Percentiles rank a stretch among this genome's conserved stretches.
These are phyloP conservation scores for Epichloe gansuensis DNA, from an alignment of 2,329 filamentous ascomycete species.

Conservation along the genomic window DNA sequence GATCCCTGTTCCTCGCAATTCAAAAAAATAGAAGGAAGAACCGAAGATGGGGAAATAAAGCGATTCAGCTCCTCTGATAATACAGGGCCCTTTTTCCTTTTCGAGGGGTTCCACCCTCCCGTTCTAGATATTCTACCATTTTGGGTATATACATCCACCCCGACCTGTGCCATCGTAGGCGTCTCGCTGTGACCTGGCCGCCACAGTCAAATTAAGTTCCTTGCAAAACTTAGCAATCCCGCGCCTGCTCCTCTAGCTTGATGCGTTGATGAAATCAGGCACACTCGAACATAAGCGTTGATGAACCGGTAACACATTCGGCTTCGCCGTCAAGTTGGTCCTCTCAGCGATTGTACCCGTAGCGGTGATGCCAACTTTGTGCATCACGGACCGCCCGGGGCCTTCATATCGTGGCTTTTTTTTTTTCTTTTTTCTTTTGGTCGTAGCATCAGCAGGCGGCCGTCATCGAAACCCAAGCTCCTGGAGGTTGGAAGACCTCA, in stretches of 20 bases:
- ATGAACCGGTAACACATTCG: background rate
- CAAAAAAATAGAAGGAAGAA: background rate
- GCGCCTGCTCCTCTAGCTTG: background rate
- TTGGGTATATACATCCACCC: constrained; percentile 5
- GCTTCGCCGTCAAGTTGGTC: background rate
- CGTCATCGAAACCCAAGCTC: background rate
- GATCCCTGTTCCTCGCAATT: background rate
- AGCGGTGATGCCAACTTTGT: too few species aligned
- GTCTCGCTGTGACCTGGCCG: background rate
- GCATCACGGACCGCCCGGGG: too few species aligned
- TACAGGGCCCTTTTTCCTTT: background rate
- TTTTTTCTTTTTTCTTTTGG: too few species aligned
- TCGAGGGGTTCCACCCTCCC: background rate
- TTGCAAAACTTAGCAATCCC: background rate
- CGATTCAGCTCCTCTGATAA: background rate
- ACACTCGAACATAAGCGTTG: background rate
- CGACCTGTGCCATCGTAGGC: background rate
- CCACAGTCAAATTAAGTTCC: background rate
- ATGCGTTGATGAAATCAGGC: background rate
- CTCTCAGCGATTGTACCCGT: background rate
- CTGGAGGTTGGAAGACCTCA: background rate
- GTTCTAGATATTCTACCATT: constrained; percentile 3
- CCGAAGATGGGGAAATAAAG: background rate
- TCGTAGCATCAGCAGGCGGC: too few species aligned
- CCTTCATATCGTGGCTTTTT: too few species aligned